Evolutionary conservation across 768 basidiomycete genomes (phyloP), one percentile per base, ranked within the genome.

Genomic region (Calvatia gigantea): DNA sequence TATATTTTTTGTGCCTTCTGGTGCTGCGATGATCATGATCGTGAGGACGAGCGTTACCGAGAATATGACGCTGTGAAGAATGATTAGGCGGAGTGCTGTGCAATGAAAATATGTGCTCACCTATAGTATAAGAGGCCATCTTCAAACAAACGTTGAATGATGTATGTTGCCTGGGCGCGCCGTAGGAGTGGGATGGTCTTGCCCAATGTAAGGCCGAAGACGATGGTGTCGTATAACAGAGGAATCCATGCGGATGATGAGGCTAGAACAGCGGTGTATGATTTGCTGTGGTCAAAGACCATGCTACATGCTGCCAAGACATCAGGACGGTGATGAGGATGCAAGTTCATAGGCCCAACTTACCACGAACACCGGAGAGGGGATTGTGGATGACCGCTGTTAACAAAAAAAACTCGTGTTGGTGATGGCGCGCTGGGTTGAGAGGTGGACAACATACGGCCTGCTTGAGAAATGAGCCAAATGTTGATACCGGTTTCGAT

Each of bases 201-300:
- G 51, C 66, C 63, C 21, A 79, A 60, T 0, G 76, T 78, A 15
- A 79, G 62, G 4, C 56, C 61, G 41, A 79, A 67, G 23, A 78
- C 66, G 42, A 73, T 68, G 1, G 75, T 79, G 54, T 80, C 76
- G 54, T 79, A 80, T 17, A 77, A 65, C 38, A 80, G 69, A 4
- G 79, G 79, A 1, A 80, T 61, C 78, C 78, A 80, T 1, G 78
- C 79, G 1, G 76, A 78, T 57, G 84, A 69, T 28, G 83, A 74
- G 11, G 76, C 73, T 7, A 69, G 56, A 31, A 47, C 58, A 39
- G 72, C 73, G 63, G 75, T 77, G 45, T 43, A 59, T 39, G 48
- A 69, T 49, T 33, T 47, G 11, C 25, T 23, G 42, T 32, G 66
- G 44, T 73, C 69, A 58, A 75, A 79, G 3, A 80, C 71, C 73